Percentiles rank a stretch among this genome's conserved stretches.
These are phyloP conservation scores for Collybiopsis luxurians DNA, from an alignment of 768 basidiomycete genomes.

Conservation along the genomic window DNA sequence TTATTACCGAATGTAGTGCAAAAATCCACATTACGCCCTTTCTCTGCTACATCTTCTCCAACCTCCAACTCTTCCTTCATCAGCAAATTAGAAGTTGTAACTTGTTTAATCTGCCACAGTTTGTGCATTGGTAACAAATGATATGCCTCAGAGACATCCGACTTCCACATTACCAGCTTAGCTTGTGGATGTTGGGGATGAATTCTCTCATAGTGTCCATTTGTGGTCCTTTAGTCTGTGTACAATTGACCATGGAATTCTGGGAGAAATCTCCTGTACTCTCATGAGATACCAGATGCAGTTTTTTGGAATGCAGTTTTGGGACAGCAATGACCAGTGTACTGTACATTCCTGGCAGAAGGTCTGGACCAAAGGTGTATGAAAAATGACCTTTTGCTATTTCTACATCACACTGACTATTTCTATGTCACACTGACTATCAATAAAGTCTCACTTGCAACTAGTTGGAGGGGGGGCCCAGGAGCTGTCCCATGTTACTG, in stretches of 20 bases:
- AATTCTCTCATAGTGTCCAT: too few species aligned
- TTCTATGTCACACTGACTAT: too few species aligned
- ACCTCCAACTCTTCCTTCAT: background rate
- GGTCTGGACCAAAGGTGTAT: too few species aligned
- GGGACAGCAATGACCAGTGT: conserved; percentile 16
- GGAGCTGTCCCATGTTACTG: background rate
- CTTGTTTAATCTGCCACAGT: conserved; percentile 22
- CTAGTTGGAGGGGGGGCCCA: background rate
- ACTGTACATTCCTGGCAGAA: conserved; percentile 32
- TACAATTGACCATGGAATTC: background rate
- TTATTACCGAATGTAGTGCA: background rate
- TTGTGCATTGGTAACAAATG: conserved; percentile 16
- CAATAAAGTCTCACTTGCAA: background rate
- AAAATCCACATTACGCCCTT: background rate
- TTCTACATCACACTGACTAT: background rate
- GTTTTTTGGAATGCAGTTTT: conserved; percentile 1
- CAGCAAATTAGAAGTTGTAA: background rate
- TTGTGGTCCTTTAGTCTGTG: background rate
- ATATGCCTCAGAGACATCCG: conserved; percentile 20
- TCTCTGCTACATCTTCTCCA: background rate
- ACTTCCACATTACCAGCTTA: conserved; percentile 6
- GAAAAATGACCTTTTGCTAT: background rate
- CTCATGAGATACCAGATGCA: background rate
- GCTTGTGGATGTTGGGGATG: too few species aligned
- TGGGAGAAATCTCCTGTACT: too few species aligned